These are phyloP conservation scores for Dichomitus squalens DNA, from an alignment of 1,284 basidiomycete species.

Conservation along the genomic window DNA sequence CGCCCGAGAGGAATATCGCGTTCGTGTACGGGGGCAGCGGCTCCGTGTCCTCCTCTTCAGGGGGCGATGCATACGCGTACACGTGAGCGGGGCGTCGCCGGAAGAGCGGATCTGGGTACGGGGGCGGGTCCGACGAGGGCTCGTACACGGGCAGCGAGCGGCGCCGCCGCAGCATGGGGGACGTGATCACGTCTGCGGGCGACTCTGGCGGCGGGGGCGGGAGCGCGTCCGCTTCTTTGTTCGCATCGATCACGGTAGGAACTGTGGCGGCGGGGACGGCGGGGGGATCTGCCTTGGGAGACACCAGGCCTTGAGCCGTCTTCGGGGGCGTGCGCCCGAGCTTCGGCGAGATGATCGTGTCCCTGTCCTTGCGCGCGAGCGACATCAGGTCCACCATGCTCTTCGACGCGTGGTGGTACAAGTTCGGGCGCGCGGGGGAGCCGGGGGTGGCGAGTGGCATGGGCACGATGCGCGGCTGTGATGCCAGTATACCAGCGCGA, in stretches of 20 bases:
- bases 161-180: slow-evolving; percentile 43
- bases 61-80: slow-evolving; percentile 38
- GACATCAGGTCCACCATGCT: slow-evolving; percentile 55
- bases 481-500: not conserved
- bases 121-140: slow-evolving; percentile 49
- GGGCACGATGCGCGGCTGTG: slow-evolving; percentile 17
- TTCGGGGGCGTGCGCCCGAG: slow-evolving; percentile 13
- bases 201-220: slow-evolving; percentile 17
- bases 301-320: not conserved
- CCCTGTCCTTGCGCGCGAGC: slow-evolving; percentile 33
- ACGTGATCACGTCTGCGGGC: slow-evolving; percentile 23
- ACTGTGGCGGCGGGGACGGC: not conserved
- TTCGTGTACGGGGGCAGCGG: slow-evolving; percentile 84
- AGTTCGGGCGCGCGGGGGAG: slow-evolving; percentile 42
- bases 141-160: slow-evolving; percentile 62
- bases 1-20: slow-evolving; percentile 80
- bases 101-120: slow-evolving; percentile 47
- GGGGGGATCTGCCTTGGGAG: not conserved
- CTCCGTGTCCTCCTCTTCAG: slow-evolving; percentile 80
- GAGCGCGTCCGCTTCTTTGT: slow-evolving; percentile 8
- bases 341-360: slow-evolving; percentile 23
- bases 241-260: too few relatives aligned
- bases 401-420: slow-evolving; percentile 66
- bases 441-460: slow-evolving; percentile 21
- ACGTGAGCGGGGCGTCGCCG: slow-evolving; percentile 12